phyloP scores from a whole-genome alignment of 179 eudicot species.

The Corrigiola litoralis region DNA sequence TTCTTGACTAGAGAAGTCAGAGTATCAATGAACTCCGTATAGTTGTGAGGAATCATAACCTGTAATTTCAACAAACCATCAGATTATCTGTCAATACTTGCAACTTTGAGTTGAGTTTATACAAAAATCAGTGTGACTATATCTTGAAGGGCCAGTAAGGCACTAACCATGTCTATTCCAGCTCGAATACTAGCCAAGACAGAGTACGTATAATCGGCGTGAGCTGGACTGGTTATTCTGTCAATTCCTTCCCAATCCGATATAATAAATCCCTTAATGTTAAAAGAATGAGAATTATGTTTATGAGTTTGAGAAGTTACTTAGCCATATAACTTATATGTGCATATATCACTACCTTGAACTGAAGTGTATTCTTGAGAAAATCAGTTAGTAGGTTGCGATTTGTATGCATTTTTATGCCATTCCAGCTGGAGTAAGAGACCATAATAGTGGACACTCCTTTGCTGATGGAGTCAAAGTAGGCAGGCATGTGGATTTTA shows the following conservation, averaged over 20 bases:
- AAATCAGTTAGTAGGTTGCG: conserved; percentile 45
- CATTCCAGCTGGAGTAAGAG: conserved; percentile 81
- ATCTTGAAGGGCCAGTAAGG: too few relatives aligned
- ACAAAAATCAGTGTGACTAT: background rate
- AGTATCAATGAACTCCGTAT: conserved; percentile 55
- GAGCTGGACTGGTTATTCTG: conserved; percentile 56
- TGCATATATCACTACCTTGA: conserved; percentile 51
- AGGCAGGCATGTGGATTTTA: conserved; percentile 76
- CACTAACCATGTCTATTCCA: conserved; percentile 66
- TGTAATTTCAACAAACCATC: conserved; percentile 23
- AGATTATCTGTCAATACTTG: background rate
- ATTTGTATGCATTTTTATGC: conserved; percentile 70
- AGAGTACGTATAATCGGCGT: conserved; percentile 56
- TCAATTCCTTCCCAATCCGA: conserved; percentile 61
- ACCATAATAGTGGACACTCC: conserved; percentile 82
- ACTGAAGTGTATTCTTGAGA: conserved; percentile 62
- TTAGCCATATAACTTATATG: background rate
- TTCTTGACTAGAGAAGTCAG: conserved; percentile 45
- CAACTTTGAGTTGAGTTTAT: background rate
- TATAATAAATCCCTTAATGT: conserved; percentile 52
- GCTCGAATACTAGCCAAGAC: conserved; percentile 50
- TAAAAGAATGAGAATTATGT: background rate
- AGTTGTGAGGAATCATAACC: conserved; percentile 62
- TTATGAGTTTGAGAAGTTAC: too few relatives aligned
- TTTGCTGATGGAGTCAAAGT: conserved; percentile 56